These are phyloP conservation scores for Diddensiella caesifluorescens DNA, from an alignment of 805 yeast species.

Conservation along the genomic window DNA sequence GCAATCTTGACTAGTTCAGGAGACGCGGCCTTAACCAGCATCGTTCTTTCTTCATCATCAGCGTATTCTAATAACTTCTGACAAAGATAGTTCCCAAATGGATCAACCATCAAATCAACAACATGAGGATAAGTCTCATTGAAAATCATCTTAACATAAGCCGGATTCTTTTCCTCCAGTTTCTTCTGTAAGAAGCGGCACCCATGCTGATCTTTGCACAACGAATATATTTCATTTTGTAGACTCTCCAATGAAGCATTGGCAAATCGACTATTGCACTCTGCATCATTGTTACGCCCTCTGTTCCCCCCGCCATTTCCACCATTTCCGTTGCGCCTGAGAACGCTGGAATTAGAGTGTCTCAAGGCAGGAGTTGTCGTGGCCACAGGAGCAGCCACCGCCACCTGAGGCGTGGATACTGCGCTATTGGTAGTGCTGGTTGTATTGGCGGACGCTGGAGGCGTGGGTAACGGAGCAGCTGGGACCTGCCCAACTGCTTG, in stretches of 20 bases:
- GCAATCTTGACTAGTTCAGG: constrained; percentile 75
- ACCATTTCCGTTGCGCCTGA: constrained; percentile 2
- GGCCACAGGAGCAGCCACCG: constrained; percentile 2
- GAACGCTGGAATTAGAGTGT: constrained; percentile 4
- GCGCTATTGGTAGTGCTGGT: too few relatives aligned
- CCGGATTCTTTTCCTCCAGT: constrained; percentile 47
- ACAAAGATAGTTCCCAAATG: constrained; percentile 94
- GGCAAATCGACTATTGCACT: constrained; percentile 23
- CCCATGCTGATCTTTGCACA: constrained; percentile 96
- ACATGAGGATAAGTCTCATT: constrained; percentile 72
- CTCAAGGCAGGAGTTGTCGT: constrained; percentile 1
- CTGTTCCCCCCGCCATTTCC: neutral
- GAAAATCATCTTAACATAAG: constrained; percentile 50
- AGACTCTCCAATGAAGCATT: constrained; percentile 45
- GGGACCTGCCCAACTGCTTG: constrained; percentile 4
- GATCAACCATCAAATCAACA: constrained; percentile 78
- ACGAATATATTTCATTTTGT: constrained; percentile 57
- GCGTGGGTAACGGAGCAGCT: neutral
- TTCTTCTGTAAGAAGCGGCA: constrained; percentile 89
- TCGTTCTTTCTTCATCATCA: constrained; percentile 59
- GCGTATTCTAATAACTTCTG: constrained; percentile 85
- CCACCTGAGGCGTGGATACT: neutral
- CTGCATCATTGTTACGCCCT: constrained; percentile 4
- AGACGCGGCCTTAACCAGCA: constrained; percentile 64
- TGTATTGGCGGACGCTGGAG: too few relatives aligned